Base-by-base conservation (phyloP, 495 filamentous ascomycete species). In the Hypoxylon rickii region DNA sequence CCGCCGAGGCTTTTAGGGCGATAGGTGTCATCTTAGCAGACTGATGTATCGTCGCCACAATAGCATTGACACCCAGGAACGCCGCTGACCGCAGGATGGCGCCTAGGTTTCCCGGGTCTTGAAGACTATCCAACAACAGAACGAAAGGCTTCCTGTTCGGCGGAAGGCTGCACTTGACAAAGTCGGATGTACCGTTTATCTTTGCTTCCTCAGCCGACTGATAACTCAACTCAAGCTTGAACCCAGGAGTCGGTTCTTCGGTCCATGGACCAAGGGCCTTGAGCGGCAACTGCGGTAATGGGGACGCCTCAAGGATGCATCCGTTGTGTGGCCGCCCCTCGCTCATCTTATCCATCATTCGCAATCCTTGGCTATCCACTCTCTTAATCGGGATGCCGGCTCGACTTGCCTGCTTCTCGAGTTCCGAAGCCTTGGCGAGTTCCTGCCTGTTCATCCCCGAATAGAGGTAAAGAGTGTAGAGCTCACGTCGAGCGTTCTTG, bases 91-190 rank as follows among this genome's bases (percentile, higher is more conserved):
- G 88, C 24, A 97, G 76, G 50, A 97, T 96, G 2, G 86, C 87
- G 20, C 94, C 94, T 2, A 97, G 74, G 68, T 98, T 98, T 1
- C 90, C 92, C 2, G 90, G 85, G 70, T 98, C 93, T 7, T 89
- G 65, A 38, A 98, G 84, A n/a, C 85, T 84, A 59, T 98, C 89
- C 8, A 97, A 74, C 26, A 96, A 74, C 10, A 97, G 72, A 13
- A 96, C 73, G 22, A 98, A 78, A 0, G 94, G 94, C 47, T 85
- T 86, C 52, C 89, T 80, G 4, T 62, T 67, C 47, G 26, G 69
- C 61, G 51, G 73, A 41, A 56, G 79, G 61, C n/a, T 63, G 54
- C 48, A 76, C 38, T 11, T 61, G 57, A 79, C 16, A 61, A 79
- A 66, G 13, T 66, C 15, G 34, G 80, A 68, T 0, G 72, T 77